Evolutionary conservation across 768 basidiomycete genomes (phyloP).

Genomic region (Suillus alpinus): DNA sequence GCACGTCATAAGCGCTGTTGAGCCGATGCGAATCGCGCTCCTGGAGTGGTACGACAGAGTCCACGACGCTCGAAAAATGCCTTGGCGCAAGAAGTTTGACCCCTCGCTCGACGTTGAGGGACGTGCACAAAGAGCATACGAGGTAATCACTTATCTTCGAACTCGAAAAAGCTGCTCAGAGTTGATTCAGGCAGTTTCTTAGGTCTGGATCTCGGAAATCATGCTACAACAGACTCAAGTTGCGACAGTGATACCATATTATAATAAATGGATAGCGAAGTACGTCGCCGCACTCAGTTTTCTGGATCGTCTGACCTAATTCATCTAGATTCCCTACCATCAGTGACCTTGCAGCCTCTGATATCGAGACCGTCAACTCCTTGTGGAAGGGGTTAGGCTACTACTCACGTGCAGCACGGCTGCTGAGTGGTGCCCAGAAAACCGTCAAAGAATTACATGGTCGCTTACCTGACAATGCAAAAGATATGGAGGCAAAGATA

Average conservation of each 20-base stretch:
- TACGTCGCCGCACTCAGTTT: slow-evolving; percentile 31
- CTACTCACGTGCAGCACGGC: slow-evolving; percentile 80
- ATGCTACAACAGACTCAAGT: slow-evolving; percentile 99
- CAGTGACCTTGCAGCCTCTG: slow-evolving; percentile 63
- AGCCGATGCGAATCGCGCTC: slow-evolving; percentile 48
- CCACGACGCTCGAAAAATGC: slow-evolving; percentile 75
- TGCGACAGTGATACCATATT: slow-evolving; percentile 90
- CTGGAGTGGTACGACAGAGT: slow-evolving; percentile 70
- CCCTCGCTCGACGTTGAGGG: slow-evolving; percentile 49
- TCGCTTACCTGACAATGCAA: slow-evolving; percentile 74
- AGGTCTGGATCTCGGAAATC: slow-evolving; percentile 91
- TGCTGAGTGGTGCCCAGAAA: slow-evolving; percentile 82
- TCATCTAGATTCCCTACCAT: slow-evolving; percentile 75
- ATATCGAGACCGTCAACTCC: slow-evolving; percentile 81
- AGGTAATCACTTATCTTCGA: slow-evolving; percentile 46
- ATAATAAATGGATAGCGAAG: slow-evolving; percentile 83
- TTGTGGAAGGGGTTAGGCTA: slow-evolving; percentile 93
- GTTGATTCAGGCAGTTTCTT: neutral
- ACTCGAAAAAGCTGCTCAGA: neutral
- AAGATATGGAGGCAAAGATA: slow-evolving; percentile 76
- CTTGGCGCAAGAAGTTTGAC: slow-evolving; percentile 81
- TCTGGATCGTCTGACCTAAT: neutral
- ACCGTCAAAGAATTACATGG: slow-evolving; percentile 65
- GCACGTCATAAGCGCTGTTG: slow-evolving; percentile 46
- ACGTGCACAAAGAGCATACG: slow-evolving; percentile 85